phyloP scores from a whole-genome alignment of 768 basidiomycete species.

The Termitomyces sp. region DNA sequence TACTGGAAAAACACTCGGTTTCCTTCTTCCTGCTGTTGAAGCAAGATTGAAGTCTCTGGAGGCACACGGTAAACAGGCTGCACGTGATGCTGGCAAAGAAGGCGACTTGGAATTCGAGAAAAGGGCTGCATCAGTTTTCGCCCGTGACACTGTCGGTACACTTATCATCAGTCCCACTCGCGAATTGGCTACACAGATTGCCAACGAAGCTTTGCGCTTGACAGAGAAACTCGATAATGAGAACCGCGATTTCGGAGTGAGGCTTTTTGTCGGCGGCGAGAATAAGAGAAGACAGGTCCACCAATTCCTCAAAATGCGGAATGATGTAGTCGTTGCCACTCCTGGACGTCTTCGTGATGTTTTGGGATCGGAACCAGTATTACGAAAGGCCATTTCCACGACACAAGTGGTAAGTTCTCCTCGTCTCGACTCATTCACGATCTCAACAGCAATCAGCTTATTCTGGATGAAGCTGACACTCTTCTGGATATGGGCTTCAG shows the following conservation, averaged over 20 bases:
- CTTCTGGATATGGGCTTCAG: constrained; percentile 91
- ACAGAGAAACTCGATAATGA: constrained; percentile 41
- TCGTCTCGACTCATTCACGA: constrained; percentile 1
- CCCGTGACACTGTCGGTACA: constrained; percentile 51
- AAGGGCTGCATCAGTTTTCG: constrained; percentile 29
- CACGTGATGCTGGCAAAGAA: constrained; percentile 34
- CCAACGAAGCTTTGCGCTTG: constrained; percentile 70
- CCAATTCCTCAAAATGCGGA: constrained; percentile 54
- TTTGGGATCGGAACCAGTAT: constrained; percentile 49
- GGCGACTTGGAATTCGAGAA: constrained; percentile 22
- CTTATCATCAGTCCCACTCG: constrained; percentile 87
- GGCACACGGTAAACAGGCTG: constrained; percentile 31
- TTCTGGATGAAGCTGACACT: constrained; percentile 91
- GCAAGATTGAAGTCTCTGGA: constrained; percentile 59
- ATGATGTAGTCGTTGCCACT: constrained; percentile 85
- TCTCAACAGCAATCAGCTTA: constrained; percentile 44
- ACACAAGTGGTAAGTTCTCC: constrained; percentile 50
- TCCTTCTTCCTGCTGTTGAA: constrained; percentile 84
- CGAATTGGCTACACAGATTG: constrained; percentile 87
- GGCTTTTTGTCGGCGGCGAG: constrained; percentile 73
- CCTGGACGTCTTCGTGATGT: constrained; percentile 84
- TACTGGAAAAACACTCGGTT: constrained; percentile 85
- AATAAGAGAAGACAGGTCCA: constrained; percentile 61
- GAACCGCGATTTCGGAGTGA: constrained; percentile 50
- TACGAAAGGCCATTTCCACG: constrained; percentile 44